Conservation (phyloP, 2,329 filamentous ascomycete species). For the Xylariaceae sp. region DNA sequence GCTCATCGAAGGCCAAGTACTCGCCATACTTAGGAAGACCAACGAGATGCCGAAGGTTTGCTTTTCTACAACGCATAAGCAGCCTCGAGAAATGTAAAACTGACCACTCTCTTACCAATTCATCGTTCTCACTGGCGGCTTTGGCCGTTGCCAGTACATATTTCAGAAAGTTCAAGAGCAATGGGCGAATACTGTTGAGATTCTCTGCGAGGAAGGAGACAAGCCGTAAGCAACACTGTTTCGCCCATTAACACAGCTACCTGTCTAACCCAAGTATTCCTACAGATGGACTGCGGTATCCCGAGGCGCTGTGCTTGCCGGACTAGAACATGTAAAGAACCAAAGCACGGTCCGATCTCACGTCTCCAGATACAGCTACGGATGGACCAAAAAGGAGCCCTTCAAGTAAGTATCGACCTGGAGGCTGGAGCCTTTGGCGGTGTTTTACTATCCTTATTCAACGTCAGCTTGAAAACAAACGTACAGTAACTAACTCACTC, state of each 20-base stretch:
- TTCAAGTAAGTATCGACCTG: conserved; percentile 2
- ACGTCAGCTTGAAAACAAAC: background rate
- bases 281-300: conserved; percentile 9
- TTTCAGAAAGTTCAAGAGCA: background rate
- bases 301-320: conserved; percentile 6
- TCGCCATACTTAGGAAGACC: background rate
- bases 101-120: conserved; percentile 5
- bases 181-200: background rate
- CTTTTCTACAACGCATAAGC: too few species aligned
- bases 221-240: conserved; percentile 3
- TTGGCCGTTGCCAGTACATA: conserved; percentile 9
- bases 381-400: conserved; percentile 4
- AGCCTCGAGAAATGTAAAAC: background rate
- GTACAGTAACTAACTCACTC: background rate
- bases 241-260: background rate
- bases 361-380: conserved; percentile 10
- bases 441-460: too few species aligned
- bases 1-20: conserved; percentile 4
- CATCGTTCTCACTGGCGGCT: conserved; percentile 8
- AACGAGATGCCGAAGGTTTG: conserved; percentile 1
- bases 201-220: conserved; percentile 2
- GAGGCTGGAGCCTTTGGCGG: too few species aligned
- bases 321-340: background rate
- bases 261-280: background rate
- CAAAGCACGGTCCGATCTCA: conserved; percentile 2